phyloP scores from a whole-genome alignment of 2,329 filamentous ascomycete species.

The Fusarium sp. region DNA sequence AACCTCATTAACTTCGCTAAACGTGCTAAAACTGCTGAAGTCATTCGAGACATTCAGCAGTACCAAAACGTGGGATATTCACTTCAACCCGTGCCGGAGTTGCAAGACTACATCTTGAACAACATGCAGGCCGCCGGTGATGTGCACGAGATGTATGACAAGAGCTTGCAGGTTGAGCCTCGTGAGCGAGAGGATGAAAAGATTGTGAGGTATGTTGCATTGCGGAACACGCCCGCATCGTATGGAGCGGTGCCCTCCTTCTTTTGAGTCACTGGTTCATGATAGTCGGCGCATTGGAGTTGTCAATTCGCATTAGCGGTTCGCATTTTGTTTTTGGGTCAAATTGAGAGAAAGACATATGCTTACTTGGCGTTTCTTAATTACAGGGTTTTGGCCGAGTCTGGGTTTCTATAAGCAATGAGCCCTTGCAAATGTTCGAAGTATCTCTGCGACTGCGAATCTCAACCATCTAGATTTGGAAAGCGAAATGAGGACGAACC shows the following conservation, averaged over 20 bases:
- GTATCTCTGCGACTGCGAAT: conserved; percentile 13
- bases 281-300: conserved; percentile 15
- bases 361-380: conserved; percentile 40
- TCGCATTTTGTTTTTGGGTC: neutral
- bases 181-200: conserved; percentile 98
- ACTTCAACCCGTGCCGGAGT: conserved; percentile 85
- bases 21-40: conserved; percentile 95
- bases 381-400: conserved; percentile 68
- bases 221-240: conserved; percentile 42
- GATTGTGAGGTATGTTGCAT: conserved; percentile 87
- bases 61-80: conserved; percentile 98
- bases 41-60: conserved; percentile 98
- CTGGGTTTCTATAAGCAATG: conserved; percentile 65
- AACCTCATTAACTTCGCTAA: conserved; percentile 99
- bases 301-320: conserved; percentile 14
- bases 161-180: conserved; percentile 92
- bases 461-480: conserved; percentile 8
- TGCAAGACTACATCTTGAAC: conserved; percentile 95
- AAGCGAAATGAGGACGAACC: conserved; percentile 10
- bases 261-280: conserved; percentile 30
- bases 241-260: conserved; percentile 37
- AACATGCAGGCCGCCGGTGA: conserved; percentile 97
- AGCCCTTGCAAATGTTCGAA: conserved; percentile 20
- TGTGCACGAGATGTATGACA: conserved; percentile 99
- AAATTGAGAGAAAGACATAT: conserved; percentile 27